Evolutionary conservation across 305 asterid genomes (phyloP).

Genomic region (Fraxinus platypoda): DNA sequence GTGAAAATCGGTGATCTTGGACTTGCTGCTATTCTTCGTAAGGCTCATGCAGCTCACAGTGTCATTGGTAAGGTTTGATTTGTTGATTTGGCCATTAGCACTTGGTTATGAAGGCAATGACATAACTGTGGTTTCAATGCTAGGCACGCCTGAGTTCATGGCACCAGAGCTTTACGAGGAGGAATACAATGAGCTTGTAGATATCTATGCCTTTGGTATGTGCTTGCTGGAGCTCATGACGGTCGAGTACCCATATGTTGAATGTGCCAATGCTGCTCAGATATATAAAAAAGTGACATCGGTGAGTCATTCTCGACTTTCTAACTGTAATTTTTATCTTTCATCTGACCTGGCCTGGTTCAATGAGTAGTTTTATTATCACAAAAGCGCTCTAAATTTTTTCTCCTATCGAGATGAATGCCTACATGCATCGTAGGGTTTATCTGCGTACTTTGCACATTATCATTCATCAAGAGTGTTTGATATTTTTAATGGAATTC

Average conservation of each 20-base stretch:
- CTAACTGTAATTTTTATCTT: not conserved
- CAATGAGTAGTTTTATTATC: not conserved
- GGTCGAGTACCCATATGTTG: slow-evolving; percentile 70
- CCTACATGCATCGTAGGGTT: not conserved
- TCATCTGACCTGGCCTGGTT: not conserved
- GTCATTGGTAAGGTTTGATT: slow-evolving; percentile 59
- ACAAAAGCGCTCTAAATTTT: not conserved
- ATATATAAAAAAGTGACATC: slow-evolving; percentile 70
- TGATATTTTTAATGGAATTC: not conserved
- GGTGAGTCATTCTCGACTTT: slow-evolving; percentile 42
- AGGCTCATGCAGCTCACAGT: slow-evolving; percentile 77
- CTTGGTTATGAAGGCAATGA: not conserved
- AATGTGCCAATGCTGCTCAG: slow-evolving; percentile 82
- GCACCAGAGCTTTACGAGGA: slow-evolving; percentile 84
- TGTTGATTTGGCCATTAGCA: not conserved
- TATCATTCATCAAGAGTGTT: not conserved
- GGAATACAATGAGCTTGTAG: slow-evolving; percentile 82
- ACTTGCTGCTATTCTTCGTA: slow-evolving; percentile 68
- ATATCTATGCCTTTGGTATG: slow-evolving; percentile 84
- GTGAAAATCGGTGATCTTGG: slow-evolving; percentile 90
- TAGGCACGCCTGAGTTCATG: slow-evolving; percentile 85
- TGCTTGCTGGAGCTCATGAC: slow-evolving; percentile 84
- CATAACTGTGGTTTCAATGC: slow-evolving; percentile 5
- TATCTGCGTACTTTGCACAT: not conserved
- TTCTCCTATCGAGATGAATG: not conserved